A percentile compares a stretch with the other conserved stretches of the same genome.
Evolutionary conservation across 1,139 yeast genomes (phyloP).

Genomic region (Suhomyces ambrosiae): DNA sequence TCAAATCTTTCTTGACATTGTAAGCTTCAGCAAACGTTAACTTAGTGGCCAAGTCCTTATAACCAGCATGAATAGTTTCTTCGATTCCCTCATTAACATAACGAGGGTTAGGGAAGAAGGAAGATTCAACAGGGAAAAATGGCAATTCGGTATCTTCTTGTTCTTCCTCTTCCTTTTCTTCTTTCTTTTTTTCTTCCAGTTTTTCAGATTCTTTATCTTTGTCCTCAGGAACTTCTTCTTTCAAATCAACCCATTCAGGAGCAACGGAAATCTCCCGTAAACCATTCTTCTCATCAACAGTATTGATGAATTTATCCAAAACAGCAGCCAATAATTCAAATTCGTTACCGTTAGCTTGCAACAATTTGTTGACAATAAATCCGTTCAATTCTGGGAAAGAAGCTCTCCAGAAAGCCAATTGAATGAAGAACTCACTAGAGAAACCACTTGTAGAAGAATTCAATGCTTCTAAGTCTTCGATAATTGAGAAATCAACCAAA

Average conservation of each 20-base stretch:
- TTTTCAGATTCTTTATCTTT: constrained; percentile 21
- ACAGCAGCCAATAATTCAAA: constrained; percentile 85
- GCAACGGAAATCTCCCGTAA: constrained; percentile 47
- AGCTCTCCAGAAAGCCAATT: constrained; percentile 77
- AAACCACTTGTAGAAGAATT: constrained; percentile 74
- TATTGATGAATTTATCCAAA: constrained; percentile 65
- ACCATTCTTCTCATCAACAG: constrained; percentile 50
- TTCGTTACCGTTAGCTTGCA: constrained; percentile 79
- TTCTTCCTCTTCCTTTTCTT: constrained; percentile 19
- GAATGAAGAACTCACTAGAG: constrained; percentile 72
- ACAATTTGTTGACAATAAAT: constrained; percentile 74
- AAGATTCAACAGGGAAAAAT: constrained; percentile 58
- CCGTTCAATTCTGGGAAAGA: constrained; percentile 65
- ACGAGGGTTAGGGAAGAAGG: constrained; percentile 63
- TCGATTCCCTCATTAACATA: constrained; percentile 38
- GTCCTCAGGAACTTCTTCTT: constrained; percentile 21
- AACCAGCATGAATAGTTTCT: constrained; percentile 39
- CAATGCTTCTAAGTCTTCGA: constrained; percentile 50
- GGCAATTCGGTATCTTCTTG: constrained; percentile 40
- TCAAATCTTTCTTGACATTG: constrained; percentile 53
- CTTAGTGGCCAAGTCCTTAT: constrained; percentile 65
- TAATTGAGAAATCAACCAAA: constrained; percentile 59
- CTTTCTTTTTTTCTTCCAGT: constrained; percentile 19
- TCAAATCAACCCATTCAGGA: constrained; percentile 46
- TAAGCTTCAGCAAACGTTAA: constrained; percentile 83